phyloP scores from a whole-genome alignment of 192 early-diverging fungal species.

The Cladochytrium replicatum region DNA sequence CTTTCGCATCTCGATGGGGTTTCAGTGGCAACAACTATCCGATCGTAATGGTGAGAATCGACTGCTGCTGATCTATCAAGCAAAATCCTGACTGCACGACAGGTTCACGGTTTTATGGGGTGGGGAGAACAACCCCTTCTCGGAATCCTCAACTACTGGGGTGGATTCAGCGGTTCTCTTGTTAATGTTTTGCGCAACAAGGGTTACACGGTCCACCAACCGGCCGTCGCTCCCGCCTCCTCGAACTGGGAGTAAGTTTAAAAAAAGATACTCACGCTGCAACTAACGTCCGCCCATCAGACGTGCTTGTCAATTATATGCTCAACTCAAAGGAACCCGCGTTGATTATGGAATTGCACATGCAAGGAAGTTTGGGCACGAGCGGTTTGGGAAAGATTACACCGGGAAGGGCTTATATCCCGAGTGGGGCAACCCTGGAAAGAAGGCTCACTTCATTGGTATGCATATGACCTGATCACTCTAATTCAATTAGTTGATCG shows the following conservation, averaged over 20 bases:
- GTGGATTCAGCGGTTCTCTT: constrained; percentile 9
- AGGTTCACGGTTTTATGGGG: constrained; percentile 15
- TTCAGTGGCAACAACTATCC: constrained; percentile 15
- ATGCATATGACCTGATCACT: too few relatives aligned
- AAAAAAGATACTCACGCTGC: constrained; percentile 5
- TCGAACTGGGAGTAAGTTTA: constrained; percentile 2
- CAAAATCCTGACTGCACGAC: too few relatives aligned
- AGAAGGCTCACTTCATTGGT: too few relatives aligned
- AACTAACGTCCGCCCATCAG: constrained; percentile 11
- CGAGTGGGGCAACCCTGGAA: too few relatives aligned
- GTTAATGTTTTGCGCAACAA: background rate
- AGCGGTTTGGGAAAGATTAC: constrained; percentile 12
- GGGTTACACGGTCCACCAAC: constrained; percentile 2
- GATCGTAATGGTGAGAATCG: constrained; percentile 14
- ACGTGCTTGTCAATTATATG: constrained; percentile 20
- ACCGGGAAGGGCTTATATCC: constrained; percentile 10
- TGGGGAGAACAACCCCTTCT: constrained; percentile 15
- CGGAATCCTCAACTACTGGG: constrained; percentile 13
- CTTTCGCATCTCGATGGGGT: constrained; percentile 5
- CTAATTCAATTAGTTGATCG: background rate
- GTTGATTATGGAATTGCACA: constrained; percentile 18
- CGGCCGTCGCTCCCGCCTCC: background rate
- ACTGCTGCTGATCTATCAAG: too few relatives aligned
- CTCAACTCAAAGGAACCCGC: constrained; percentile 10
- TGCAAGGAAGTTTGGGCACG: constrained; percentile 9